Evolutionary conservation across 2,329 filamentous ascomycete species (phyloP).

Genomic region (Fusarium austroafricanum): DNA sequence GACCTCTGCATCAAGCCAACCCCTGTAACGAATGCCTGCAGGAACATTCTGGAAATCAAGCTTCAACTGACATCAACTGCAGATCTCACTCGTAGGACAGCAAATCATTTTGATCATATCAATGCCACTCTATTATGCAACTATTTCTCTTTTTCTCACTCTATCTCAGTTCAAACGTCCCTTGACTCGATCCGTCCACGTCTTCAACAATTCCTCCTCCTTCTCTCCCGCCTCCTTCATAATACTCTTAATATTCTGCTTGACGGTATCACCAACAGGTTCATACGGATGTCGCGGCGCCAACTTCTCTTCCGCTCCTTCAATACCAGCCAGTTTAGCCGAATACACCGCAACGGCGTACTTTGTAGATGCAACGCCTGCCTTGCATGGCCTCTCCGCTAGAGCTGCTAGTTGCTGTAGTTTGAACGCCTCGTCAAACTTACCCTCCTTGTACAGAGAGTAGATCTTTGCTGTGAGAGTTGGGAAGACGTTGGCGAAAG

Average conservation of each 20-base stretch:
- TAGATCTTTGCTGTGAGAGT: conserved; percentile 69
- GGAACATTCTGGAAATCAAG: too few species aligned
- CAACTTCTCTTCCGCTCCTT: conserved; percentile 68
- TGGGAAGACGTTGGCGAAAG: conserved; percentile 72
- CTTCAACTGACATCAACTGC: too few species aligned
- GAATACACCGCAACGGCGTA: conserved; percentile 72
- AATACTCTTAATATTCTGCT: conserved; percentile 47
- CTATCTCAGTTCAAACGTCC: conserved; percentile 26
- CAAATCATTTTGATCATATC: too few species aligned
- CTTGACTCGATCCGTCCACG: conserved; percentile 32
- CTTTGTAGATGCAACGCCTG: conserved; percentile 75
- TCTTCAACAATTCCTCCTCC: conserved; percentile 45
- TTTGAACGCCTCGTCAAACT: conserved; percentile 66
- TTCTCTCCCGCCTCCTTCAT: conserved; percentile 59
- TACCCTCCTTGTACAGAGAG: conserved; percentile 68
- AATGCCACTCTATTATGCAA: not conserved
- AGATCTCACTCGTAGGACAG: too few species aligned
- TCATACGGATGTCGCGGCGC: conserved; percentile 72
- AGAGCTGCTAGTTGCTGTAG: conserved; percentile 72
- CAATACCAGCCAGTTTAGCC: conserved; percentile 69
- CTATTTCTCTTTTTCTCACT: not conserved
- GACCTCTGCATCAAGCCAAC: not conserved
- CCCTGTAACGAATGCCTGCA: not conserved
- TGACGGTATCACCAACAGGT: conserved; percentile 57
- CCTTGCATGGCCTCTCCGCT: conserved; percentile 74